These are phyloP conservation scores for Aspergillus diversus DNA, from an alignment of 495 filamentous ascomycete genomes.

Conservation along the genomic window DNA sequence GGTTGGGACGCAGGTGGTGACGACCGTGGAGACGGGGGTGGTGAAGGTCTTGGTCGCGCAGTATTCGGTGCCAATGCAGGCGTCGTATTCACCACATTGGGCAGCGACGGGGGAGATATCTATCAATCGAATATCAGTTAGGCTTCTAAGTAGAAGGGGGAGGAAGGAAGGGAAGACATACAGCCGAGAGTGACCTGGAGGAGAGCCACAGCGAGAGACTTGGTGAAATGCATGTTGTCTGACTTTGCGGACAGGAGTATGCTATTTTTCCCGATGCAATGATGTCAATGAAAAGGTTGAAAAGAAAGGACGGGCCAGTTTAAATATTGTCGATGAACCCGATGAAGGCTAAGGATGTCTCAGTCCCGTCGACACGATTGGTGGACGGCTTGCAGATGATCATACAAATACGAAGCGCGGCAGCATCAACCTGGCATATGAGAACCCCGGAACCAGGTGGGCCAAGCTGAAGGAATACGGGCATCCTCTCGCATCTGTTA, in stretches of 20 bases:
- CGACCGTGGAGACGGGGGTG: constrained; percentile 31
- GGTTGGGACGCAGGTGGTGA: constrained; percentile 37
- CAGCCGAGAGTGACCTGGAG: constrained; percentile 18
- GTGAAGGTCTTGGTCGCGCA: constrained; percentile 39
- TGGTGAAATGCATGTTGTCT: constrained; percentile 23
- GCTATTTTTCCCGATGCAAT: not conserved
- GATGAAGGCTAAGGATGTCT: constrained; percentile 9
- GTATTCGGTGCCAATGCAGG: constrained; percentile 35
- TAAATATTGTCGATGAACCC: constrained; percentile 9
- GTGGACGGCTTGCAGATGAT: constrained; percentile 24
- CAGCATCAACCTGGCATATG: constrained; percentile 10
- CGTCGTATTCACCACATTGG: constrained; percentile 31
- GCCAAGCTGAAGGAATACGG: constrained; percentile 4
- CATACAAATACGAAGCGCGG: constrained; percentile 23
- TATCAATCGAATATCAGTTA: not conserved
- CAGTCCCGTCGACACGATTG: constrained; percentile 13
- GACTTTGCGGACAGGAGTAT: not conserved
- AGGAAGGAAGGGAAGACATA: not conserved
- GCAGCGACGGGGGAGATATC: constrained; percentile 13
- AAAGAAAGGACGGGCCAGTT: not conserved
- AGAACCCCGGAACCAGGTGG: not conserved
- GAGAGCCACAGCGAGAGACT: constrained; percentile 2
- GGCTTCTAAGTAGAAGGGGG: not conserved
- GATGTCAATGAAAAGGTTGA: too few species aligned
- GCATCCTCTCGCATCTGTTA: not conserved